These are phyloP conservation scores for Arthrobotrys conoides DNA, from an alignment of 2,329 filamentous ascomycete genomes.

Conservation along the genomic window DNA sequence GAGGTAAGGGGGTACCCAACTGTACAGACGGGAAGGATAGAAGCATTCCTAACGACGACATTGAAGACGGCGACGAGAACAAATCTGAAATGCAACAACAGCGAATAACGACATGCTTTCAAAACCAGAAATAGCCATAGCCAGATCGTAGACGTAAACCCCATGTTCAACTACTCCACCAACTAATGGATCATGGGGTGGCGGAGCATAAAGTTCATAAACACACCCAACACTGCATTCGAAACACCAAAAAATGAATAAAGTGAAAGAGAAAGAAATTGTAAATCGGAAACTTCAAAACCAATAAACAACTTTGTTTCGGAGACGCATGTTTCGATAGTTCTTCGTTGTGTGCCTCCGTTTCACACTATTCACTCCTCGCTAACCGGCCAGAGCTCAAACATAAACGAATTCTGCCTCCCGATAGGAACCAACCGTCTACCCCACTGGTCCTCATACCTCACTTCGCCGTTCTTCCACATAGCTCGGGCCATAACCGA, in stretches of 20 bases:
- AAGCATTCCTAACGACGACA: slow-evolving; percentile 20
- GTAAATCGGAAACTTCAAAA: not conserved
- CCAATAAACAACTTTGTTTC: not conserved
- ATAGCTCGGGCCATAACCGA: slow-evolving; percentile 64
- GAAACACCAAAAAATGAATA: slow-evolving; percentile 25
- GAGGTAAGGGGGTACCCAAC: slow-evolving; percentile 16
- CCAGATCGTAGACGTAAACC: slow-evolving; percentile 21
- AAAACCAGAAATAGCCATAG: slow-evolving; percentile 1
- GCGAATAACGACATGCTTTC: not conserved
- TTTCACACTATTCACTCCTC: slow-evolving; percentile 44
- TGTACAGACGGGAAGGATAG: slow-evolving; percentile 44
- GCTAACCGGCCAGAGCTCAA: slow-evolving; percentile 64
- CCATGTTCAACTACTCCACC: slow-evolving; percentile 10
- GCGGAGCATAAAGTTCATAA: slow-evolving; percentile 10
- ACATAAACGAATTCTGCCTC: slow-evolving; percentile 63
- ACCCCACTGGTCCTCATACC: slow-evolving; percentile 64
- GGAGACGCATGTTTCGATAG: not conserved
- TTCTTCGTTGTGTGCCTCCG: slow-evolving; percentile 1
- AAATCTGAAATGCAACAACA: slow-evolving; percentile 25
- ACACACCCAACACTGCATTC: not conserved
- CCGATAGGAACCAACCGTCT: slow-evolving; percentile 63
- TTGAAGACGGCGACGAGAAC: slow-evolving; percentile 24
- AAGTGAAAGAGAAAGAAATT: too few species aligned
- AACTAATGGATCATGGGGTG: slow-evolving; percentile 15
- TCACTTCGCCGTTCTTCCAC: slow-evolving; percentile 64